Evolutionary conservation across 2,329 filamentous ascomycete genomes (phyloP), one percentile per base, ranked within the genome.

Genomic region (Ceratocystis albifundus): DNA sequence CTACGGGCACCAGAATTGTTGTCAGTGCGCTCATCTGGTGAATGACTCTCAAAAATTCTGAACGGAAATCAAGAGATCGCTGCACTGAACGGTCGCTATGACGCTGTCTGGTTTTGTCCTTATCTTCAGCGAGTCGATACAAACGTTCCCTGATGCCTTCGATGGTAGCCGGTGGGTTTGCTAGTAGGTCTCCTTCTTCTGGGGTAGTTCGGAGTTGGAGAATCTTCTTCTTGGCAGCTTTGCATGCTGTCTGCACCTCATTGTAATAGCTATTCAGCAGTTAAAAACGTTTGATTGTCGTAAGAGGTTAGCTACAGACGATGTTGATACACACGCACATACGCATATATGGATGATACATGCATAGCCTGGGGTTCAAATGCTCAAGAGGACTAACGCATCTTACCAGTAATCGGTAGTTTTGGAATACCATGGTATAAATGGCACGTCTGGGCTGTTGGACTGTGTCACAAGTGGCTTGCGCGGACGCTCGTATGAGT

Each of bases 141-240:
- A 67, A 28, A n/a, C 30, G 46, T n/a, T 67, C 66, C 3, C 55
- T 22, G 2, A 55, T 57, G 8, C 22, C 32, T 4, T 65, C 53
- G 3, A 45, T 15, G 3, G 32, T 48, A 12, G 63, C 41, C 10
- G 66, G 62, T 6, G 62, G 30, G 12, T 55, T 44, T 15, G 62
- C 22, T 4, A 67, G 10, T 8, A 62, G 32, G 17, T 65, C 62
- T 4, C 53, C 44, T 25, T 67, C 66, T 53, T 65, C 62, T n/a
- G 62, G 41, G 1, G 20, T 46, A 22, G 65, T 30, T 30, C 62
- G 44, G 4, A 67, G 50, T 22, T 65, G 66, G 30, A 65, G 12
- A 12, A 67, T 62, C 30, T 65, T 67, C 25, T 61, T 62, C n/a
- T 65, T 67, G 45, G 53, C 55, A n/a, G 64, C 62, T n/a, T 50